Evolutionary conservation across 768 basidiomycete species (phyloP), one percentile per base, ranked within the genome.

Genomic region (Epithele typhae): DNA sequence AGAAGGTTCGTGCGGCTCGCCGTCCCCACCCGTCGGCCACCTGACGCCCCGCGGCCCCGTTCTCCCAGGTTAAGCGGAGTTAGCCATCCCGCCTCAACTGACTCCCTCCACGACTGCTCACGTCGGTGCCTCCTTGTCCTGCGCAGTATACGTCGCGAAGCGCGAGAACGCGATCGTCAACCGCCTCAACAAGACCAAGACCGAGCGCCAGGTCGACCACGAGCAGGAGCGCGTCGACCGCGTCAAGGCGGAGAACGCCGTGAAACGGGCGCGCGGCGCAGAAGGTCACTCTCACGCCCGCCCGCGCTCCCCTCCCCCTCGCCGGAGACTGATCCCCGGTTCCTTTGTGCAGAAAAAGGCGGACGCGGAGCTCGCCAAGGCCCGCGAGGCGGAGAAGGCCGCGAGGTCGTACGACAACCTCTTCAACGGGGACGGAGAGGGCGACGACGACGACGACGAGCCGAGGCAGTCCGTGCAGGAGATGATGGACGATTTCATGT

Each of bases 121-220:
- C 25, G 22, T n/a, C n/a, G n/a, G n/a, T n/a, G n/a, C n/a, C n/a
- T n/a, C 32, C 23, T 10, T 35, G n/a, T 11, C 1, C 24, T 10
- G 1, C 9, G 19, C 49, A 92, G 91, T 92, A 1, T 76, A 95
- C 59, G 72, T 97, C 6, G 63, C 75, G 1, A 82, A 82, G 46
- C 82, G 94, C 25, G 88, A 95, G 54, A 99, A 99, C 61, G 55
- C 73, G 3, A 87, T 95, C 48, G 87, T 97, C 25, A 97, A 97
- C 60, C 81, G 94, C 22, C 70, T 97, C 35, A 93, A 90, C 68
- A 96, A 95, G 70, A 97, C 94, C 12, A 97, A 94, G 59, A 68
- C 79, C 41, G 91, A 91, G 66, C 76, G 73, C 23, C 74, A 77
- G 27, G 90, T 96, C 19, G 90, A 98, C 57, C 94, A 97, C 58